phyloP scores from a whole-genome alignment of 352 stramenopile species.

The Thraustochytrium striatum region DNA sequence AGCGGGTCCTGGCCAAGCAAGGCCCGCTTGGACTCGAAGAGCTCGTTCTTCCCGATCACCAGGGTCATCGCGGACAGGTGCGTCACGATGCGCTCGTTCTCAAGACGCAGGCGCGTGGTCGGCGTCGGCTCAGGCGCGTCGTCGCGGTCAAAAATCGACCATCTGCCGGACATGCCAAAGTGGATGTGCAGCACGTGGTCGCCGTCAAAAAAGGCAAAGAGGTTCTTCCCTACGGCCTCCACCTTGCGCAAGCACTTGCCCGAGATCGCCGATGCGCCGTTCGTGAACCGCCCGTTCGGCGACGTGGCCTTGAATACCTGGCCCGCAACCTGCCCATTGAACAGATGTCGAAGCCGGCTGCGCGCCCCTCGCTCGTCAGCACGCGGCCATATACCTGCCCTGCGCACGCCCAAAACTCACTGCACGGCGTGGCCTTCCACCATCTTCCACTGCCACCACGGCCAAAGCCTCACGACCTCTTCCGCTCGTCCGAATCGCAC shows the following conservation, averaged over 20 bases:
- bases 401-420: too few species aligned
- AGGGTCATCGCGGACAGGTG: slow-evolving; percentile 65
- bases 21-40: slow-evolving; percentile 54
- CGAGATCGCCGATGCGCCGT: slow-evolving; percentile 58
- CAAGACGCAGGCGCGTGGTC: slow-evolving; percentile 55
- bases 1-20: slow-evolving; percentile 58
- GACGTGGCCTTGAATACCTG: slow-evolving; percentile 57
- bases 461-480: too few species aligned
- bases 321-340: slow-evolving; percentile 36
- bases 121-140: slow-evolving; percentile 48
- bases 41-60: slow-evolving; percentile 51
- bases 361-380: too few species aligned
- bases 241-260: slow-evolving; percentile 56
- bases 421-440: slow-evolving; percentile 21
- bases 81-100: slow-evolving; percentile 50
- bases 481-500: too few species aligned
- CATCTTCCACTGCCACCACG: too few species aligned
- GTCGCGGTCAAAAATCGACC: slow-evolving; percentile 59
- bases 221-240: slow-evolving; percentile 64
- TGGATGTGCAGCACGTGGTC: slow-evolving; percentile 60
- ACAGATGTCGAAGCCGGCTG: not conserved
- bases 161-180: slow-evolving; percentile 64
- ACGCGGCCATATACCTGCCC: too few species aligned
- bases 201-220: slow-evolving; percentile 62
- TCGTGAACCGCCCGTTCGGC: slow-evolving; percentile 61